These are phyloP conservation scores for Ilex asprella DNA, from an alignment of 257 asterid species.

Conservation along the genomic window DNA sequence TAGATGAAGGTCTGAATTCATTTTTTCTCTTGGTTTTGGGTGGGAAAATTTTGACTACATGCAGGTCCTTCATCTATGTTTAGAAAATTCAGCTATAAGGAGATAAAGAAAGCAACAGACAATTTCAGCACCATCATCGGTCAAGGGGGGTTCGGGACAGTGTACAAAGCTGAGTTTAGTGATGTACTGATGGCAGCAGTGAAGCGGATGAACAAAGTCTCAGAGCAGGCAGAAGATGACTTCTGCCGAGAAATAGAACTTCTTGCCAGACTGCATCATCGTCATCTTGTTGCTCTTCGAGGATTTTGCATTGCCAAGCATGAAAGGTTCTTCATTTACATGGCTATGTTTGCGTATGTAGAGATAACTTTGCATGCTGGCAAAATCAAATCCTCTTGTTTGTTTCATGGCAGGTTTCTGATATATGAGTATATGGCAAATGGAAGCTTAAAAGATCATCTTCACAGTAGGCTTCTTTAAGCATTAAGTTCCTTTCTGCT, in stretches of 20 bases:
- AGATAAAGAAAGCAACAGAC: slow-evolving; percentile 79
- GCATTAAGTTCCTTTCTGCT: background rate
- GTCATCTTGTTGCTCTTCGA: slow-evolving; percentile 84
- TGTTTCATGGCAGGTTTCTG: slow-evolving; percentile 55
- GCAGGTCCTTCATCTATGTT: slow-evolving; percentile 69
- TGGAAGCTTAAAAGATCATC: slow-evolving; percentile 94
- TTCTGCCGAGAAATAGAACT: slow-evolving; percentile 86
- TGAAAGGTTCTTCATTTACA: slow-evolving; percentile 31
- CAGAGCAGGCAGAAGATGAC: slow-evolving; percentile 90
- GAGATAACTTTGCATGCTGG: background rate
- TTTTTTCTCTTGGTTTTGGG: slow-evolving; percentile 13
- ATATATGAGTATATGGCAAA: slow-evolving; percentile 82
- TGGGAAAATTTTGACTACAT: slow-evolving; percentile 19
- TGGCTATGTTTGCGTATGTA: background rate
- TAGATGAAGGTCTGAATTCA: slow-evolving; percentile 3
- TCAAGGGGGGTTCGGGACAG: slow-evolving; percentile 92
- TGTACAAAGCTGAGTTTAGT: slow-evolving; percentile 73
- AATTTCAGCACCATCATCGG: slow-evolving; percentile 68
- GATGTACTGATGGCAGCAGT: slow-evolving; percentile 69
- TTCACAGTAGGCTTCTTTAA: slow-evolving; percentile 51
- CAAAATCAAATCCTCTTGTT: background rate
- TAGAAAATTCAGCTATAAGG: slow-evolving; percentile 83
- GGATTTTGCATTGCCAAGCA: slow-evolving; percentile 76
- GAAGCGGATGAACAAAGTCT: slow-evolving; percentile 79
- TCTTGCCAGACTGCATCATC: slow-evolving; percentile 92